Evolutionary conservation across 331 rosid species (phyloP).

Genomic region (Dryas integrifolia): DNA sequence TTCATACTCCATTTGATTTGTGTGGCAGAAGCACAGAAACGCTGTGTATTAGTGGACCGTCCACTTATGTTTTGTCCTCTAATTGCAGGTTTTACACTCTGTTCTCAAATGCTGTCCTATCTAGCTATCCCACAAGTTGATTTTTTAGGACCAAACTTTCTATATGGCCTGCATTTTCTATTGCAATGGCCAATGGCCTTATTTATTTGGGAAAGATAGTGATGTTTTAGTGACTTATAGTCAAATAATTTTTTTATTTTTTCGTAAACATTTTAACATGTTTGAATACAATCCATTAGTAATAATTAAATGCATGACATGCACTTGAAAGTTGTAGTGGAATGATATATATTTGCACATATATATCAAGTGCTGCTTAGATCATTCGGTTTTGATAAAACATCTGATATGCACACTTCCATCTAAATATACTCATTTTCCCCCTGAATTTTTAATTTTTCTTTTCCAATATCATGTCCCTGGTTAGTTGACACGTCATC

Average conservation of each 20-base stretch:
- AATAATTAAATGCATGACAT: too few species aligned
- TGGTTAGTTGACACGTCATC: not conserved
- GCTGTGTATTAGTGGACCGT: not conserved
- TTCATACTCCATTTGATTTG: too few species aligned
- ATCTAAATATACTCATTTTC: not conserved
- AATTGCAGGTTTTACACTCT: not conserved
- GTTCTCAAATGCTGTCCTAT: not conserved
- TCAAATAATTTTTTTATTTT: too few species aligned
- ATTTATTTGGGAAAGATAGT: too few species aligned
- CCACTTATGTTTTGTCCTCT: not conserved
- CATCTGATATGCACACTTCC: constrained; percentile 6
- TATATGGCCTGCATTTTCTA: too few species aligned
- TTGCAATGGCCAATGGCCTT: too few species aligned
- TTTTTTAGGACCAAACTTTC: not conserved
- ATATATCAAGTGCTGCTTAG: not conserved
- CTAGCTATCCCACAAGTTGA: too few species aligned
- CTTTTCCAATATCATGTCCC: not conserved
- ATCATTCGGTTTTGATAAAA: not conserved
- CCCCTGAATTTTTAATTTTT: not conserved
- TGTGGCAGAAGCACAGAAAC: not conserved
- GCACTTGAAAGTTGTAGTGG: not conserved
- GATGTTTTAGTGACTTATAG: not conserved
- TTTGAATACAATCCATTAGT: too few species aligned
- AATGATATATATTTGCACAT: not conserved
- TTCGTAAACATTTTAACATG: too few species aligned